Evolutionary conservation across 2,329 filamentous ascomycete genomes (phyloP).

Genomic region (Trichophyton benhamiae): DNA sequence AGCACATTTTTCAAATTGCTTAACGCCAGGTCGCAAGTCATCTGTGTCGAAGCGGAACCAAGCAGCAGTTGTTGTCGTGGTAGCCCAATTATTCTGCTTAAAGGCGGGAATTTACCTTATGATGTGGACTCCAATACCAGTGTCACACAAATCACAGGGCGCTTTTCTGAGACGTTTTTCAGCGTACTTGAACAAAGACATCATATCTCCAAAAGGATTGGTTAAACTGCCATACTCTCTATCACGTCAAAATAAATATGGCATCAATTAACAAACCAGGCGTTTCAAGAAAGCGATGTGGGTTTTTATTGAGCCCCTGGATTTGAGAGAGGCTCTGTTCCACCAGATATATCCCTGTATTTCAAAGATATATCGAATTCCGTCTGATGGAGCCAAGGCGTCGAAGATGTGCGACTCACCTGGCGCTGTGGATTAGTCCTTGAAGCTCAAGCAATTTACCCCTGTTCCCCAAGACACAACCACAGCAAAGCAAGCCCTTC

Average conservation of each 20-base stretch:
- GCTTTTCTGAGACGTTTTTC: too few relatives aligned
- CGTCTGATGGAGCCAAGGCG: neutral
- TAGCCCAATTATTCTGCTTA: too few relatives aligned
- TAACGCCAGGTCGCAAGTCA: too few relatives aligned
- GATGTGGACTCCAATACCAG: too few relatives aligned
- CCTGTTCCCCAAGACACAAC: neutral
- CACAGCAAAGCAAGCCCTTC: neutral
- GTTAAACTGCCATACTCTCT: neutral
- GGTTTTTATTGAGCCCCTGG: neutral
- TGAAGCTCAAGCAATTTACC: neutral
- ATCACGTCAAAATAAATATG: neutral
- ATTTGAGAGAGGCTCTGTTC: neutral
- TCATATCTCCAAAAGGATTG: neutral
- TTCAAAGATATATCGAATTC: neutral
- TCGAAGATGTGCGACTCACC: neutral
- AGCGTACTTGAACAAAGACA: neutral
- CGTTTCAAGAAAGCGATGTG: neutral
- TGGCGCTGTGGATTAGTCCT: neutral
- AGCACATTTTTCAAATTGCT: too few relatives aligned
- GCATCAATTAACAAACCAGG: neutral
- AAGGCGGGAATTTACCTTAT: too few relatives aligned
- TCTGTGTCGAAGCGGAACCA: too few relatives aligned
- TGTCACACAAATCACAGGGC: too few relatives aligned
- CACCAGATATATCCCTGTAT: neutral
- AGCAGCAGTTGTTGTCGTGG: too few relatives aligned